These are phyloP conservation scores for Orbilia ellipsospora DNA, from an alignment of 2,329 filamentous ascomycete genomes.

Conservation along the genomic window DNA sequence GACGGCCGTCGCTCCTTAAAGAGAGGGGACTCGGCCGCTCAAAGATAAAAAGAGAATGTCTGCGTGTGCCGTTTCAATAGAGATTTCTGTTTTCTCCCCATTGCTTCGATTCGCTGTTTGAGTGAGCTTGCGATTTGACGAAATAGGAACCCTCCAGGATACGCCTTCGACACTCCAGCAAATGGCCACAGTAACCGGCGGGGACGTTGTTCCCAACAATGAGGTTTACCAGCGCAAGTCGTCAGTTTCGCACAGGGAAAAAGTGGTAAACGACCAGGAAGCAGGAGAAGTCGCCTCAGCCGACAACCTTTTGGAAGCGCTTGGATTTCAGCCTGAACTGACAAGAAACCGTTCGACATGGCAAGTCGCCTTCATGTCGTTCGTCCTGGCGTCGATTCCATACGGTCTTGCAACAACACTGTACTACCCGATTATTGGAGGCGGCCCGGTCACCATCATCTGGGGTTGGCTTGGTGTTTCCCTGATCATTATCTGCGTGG, in stretches of 20 bases:
- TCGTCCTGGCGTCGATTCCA: conserved; percentile 78
- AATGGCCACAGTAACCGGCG: conserved; percentile 37
- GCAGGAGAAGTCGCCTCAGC: conserved; percentile 63
- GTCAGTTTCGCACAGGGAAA: conserved; percentile 42
- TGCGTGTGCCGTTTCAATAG: conserved; percentile 14
- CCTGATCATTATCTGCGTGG: conserved; percentile 77
- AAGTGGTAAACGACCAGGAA: conserved; percentile 16
- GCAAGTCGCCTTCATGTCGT: conserved; percentile 80
- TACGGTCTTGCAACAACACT: conserved; percentile 78
- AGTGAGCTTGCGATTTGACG: conserved; percentile 28
- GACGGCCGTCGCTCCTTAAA: conserved; percentile 13
- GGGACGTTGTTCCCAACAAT: conserved; percentile 33
- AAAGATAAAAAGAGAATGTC: conserved; percentile 1
- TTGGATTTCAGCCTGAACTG: conserved; percentile 76
- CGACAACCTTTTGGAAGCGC: conserved; percentile 72
- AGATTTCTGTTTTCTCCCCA: conserved; percentile 21
- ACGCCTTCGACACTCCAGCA: conserved; percentile 12
- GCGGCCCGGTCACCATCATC: conserved; percentile 76
- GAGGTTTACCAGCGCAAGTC: conserved; percentile 40
- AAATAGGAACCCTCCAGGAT: not conserved
- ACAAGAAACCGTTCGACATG: conserved; percentile 73
- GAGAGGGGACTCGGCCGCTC: not conserved
- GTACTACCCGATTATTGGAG: conserved; percentile 74
- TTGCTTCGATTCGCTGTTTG: conserved; percentile 16
- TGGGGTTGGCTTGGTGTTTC: conserved; percentile 78